Base-by-base conservation (phyloP, 129 eudicot species). In the Arctium minus region DNA sequence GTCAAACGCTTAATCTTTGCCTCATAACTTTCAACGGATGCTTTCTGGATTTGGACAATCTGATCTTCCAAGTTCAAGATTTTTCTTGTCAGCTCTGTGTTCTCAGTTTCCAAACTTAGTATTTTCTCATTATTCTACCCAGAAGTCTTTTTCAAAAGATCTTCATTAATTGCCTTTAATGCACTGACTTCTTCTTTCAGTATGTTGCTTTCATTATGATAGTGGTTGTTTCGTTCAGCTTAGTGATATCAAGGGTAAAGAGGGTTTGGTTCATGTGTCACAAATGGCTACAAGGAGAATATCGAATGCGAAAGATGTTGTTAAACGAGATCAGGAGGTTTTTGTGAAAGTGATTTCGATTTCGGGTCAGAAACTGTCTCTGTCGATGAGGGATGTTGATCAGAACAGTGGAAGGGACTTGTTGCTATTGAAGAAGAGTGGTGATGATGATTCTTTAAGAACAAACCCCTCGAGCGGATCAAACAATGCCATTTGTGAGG, bases 361-460 rank as follows among this genome's bases (percentile, higher is more conserved):
- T 18, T 89, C 87, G 0, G 97, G 97, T 70, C 90, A 89, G 27
- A 94, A 94, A 70, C 18, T 92, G 88, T 90, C 95, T 73, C 84
- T 94, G 39, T 90, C 98, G 0, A 94, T 94, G 97, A 88, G 94
- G 79, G 98, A 94, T 86, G 98, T 94, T 17, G 98, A 94, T 89
- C 98, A 94, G 81, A 84, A 91, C 75, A 92, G 86, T 0, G 98
- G 98, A 3, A 81, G 81, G 50, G 98, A 94, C 77, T 79, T 94
- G 83, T 78, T 92, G 76, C 97, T 97, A 7, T 68, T 92, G 91
- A 95, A 91, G 92, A 91, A 81, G 85, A 86, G 86, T 42, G 83
- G 50, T 0, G 89, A 53, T 44, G 91, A 83, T 74, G 89, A 85
- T 76, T 78, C 73, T 35, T 42, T 70, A 36, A 84, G 81, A 64